Percentiles rank a stretch among this genome's conserved stretches.
Conservation (phyloP, 768 basidiomycete species). For the Omphalotus guepiniiformis region DNA sequence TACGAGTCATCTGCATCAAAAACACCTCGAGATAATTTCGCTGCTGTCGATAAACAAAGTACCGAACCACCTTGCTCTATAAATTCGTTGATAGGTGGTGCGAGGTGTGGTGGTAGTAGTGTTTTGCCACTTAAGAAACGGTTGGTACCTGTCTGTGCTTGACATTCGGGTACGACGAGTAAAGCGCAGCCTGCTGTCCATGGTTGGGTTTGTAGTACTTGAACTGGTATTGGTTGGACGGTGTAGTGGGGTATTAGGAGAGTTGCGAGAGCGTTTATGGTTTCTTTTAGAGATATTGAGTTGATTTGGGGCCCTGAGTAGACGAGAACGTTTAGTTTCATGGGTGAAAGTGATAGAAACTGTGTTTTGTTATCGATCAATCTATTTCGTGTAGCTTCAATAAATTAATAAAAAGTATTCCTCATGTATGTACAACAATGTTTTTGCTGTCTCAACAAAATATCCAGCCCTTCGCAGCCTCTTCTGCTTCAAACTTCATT, state of each 20-base stretch:
- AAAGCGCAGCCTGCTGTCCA: conserved; percentile 77
- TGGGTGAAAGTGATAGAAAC: too few species aligned
- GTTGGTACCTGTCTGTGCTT: not conserved
- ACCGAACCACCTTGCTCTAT: conserved; percentile 1
- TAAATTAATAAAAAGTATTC: too few species aligned
- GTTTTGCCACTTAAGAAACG: not conserved
- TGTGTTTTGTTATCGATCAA: too few species aligned
- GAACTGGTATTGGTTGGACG: conserved; percentile 61
- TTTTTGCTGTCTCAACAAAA: too few species aligned
- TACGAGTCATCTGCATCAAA: not conserved
- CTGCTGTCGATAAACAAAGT: not conserved
- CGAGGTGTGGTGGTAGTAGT: not conserved
- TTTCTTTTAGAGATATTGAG: conserved; percentile 37
- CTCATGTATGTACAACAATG: too few species aligned
- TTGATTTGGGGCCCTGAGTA: conserved; percentile 62
- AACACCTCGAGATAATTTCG: not conserved
- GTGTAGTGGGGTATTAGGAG: conserved; percentile 73
- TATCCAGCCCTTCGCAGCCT: too few species aligned
- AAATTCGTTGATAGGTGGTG: not conserved
- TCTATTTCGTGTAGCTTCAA: too few species aligned
- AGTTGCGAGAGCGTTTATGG: conserved; percentile 43
- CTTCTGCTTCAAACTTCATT: too few species aligned
- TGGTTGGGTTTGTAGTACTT: conserved; percentile 59
- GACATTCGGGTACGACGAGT: conserved; percentile 58
- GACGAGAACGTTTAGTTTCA: conserved; percentile 64